Base-by-base conservation (phyloP, 495 filamentous ascomycete genomes). In the Chaetomium tenue region DNA sequence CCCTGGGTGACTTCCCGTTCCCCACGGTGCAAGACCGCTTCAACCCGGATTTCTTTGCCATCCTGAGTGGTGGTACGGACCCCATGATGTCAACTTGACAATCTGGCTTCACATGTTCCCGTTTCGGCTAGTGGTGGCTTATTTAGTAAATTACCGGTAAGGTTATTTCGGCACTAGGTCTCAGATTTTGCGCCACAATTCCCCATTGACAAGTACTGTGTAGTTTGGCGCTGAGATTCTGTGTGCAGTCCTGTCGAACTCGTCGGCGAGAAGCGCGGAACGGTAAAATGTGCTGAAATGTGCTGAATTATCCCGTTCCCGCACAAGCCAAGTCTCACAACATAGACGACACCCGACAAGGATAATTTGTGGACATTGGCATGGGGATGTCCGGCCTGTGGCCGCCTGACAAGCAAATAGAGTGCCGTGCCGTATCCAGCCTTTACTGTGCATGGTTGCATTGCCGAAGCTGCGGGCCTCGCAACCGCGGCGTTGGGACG, bases 301-400 rank as follows among this genome's bases (percentile, higher is more conserved):
- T 54, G 55, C 60, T 66, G 64, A 48, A 59, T 54, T 55, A 47
- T 54, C 28, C 58, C 53, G 55, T 46, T 60, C 53, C 53, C 37
- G 50, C 42, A 30, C 39, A 51, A 40, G 53, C 28, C 58, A 51
- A 65, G 64, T 71, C 39, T 58, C 63, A 64, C 64, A 23, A 30
- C 58, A 65, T 37, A 50, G 9, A 16, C 57, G 30, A 62, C 39
- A 63, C 44, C 55, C 58, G 61, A 63, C 62, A 13, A 53, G 42
- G 42, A 6, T 53, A 37, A 61, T 22, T 50, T 60, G 59, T 70
- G 69, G 71, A 72, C 64, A 71, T 73, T 67, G 56, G 30, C 26
- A 71, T 73, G 72, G 72, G 72, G 72, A 74, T 74, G 72, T 74
- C 72, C 72, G 72, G 59, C 40, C 53, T 28, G 13, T 22, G 58